phyloP scores from a whole-genome alignment of 306 rosid species.

The Arachis stenosperma region DNA sequence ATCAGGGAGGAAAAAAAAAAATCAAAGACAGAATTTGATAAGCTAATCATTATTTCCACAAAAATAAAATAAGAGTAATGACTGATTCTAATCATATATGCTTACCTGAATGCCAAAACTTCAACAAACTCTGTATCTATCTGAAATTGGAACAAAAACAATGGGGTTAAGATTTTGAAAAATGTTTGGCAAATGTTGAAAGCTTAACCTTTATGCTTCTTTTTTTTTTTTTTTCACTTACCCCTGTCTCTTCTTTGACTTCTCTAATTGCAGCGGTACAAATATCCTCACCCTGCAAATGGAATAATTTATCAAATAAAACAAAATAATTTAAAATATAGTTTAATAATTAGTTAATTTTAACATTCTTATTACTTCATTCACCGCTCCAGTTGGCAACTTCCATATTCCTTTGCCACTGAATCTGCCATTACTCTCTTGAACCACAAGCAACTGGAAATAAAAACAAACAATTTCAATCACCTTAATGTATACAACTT shows the following conservation, averaged over 20 bases:
- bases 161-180: conserved; percentile 22
- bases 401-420: conserved; percentile 77
- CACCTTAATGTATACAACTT: no score
- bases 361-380: conserved; percentile 54
- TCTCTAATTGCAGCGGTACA: conserved; percentile 54
- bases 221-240: conserved; percentile 46
- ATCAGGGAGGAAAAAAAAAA: neutral
- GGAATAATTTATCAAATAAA: neutral
- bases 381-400: conserved; percentile 79
- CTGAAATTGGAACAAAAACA: conserved; percentile 53
- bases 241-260: conserved; percentile 80
- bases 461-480: no score
- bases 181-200: neutral
- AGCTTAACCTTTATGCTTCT: neutral
- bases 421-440: conserved; percentile 66
- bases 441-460: conserved; percentile 80
- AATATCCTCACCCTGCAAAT: conserved; percentile 80
- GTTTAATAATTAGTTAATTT: conserved; percentile 9
- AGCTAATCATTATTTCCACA: neutral
- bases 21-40: neutral
- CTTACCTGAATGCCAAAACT: conserved; percentile 79
- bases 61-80: neutral
- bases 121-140: conserved; percentile 76
- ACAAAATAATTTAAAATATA: neutral
- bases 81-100: conserved; percentile 13